Evolutionary conservation across 108 stramenopile genomes (phyloP).

Genomic region (Parietichytrium sp.): DNA sequence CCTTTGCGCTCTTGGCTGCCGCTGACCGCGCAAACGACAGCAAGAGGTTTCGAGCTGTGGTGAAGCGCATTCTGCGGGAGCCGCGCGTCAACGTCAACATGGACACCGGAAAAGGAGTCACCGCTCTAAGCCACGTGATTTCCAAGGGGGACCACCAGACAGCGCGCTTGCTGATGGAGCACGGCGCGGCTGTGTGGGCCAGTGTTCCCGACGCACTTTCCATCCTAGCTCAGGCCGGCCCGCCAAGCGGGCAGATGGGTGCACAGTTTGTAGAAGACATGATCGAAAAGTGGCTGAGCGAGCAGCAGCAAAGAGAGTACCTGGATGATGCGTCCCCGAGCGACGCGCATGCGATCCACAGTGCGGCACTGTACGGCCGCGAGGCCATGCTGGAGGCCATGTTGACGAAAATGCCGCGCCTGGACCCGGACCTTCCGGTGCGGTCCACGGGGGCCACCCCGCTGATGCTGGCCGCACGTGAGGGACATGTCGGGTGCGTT

Average conservation of each 20-base stretch:
- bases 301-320: not conserved
- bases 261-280: not conserved
- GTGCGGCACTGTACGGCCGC: constrained; percentile 3
- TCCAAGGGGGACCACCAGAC: too few species aligned
- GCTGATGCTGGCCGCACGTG: not conserved
- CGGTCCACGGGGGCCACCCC: not conserved
- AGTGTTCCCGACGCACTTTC: not conserved
- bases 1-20: not conserved
- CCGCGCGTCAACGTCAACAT: not conserved
- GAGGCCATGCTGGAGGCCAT: not conserved
- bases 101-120: not conserved
- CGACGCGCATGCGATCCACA: not conserved
- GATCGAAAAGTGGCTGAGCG: not conserved
- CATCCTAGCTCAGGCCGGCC: not conserved
- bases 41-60: not conserved
- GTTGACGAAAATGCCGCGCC: not conserved
- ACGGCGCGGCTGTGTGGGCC: not conserved
- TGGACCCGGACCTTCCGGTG: not conserved
- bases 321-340: not conserved
- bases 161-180: not conserved
- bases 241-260: too few species aligned
- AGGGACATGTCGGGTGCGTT: not conserved
- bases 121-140: not conserved
- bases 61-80: not conserved
- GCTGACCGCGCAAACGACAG: not conserved